Base-by-base conservation (phyloP, 164 flowering plant genomes). In the Euptelea pleiosperma region DNA sequence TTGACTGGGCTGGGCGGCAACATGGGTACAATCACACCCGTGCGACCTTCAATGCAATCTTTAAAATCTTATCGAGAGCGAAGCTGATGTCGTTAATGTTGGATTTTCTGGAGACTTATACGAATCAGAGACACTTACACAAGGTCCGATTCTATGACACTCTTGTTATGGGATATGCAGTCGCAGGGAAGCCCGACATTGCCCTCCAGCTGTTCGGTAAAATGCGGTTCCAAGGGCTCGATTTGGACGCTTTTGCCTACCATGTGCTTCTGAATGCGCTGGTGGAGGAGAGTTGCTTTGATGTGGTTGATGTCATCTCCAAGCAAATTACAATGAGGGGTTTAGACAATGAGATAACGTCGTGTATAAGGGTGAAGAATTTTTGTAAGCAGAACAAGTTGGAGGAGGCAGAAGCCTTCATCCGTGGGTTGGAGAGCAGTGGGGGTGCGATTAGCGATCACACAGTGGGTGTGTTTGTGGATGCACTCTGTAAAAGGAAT, bases 1-100 rank as follows among this genome's bases (percentile, higher is more conserved):
- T 92, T 57, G 96, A 92, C 44, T 92, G 98, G 98, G 91, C 82
- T 2, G 96, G 95, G 2, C 70, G 85, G 34, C 96, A 89, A 55
- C 70, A 34, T 0, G 81, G 84, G 14, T 92, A 72, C 43, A 24
- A 50, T 52, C 98, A 89, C 65, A 82, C 94, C 6, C 77, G 78
- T 0, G 70, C 74, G 14, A 81, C 96, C 0, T 92, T 74, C 69
- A 22, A 72, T 43, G 79, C 97, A 31, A 80, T 87, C 26, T 82
- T 89, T 55, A 83, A 80, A 72, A 79, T 86, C 18, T 67, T 89
- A 3, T 62, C 79, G 3, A 61, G 57, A 6, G 80, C 81, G 2
- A 72, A 79, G 71, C 56, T 69, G 25, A 72, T 69, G 78, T 21
- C 75, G 9, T 43, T 82, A 57, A 79, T 87, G 78, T 31, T 80